Conservation (phyloP, 345 rosid genomes). For the rapeseed (Brassica napus) region DNA sequence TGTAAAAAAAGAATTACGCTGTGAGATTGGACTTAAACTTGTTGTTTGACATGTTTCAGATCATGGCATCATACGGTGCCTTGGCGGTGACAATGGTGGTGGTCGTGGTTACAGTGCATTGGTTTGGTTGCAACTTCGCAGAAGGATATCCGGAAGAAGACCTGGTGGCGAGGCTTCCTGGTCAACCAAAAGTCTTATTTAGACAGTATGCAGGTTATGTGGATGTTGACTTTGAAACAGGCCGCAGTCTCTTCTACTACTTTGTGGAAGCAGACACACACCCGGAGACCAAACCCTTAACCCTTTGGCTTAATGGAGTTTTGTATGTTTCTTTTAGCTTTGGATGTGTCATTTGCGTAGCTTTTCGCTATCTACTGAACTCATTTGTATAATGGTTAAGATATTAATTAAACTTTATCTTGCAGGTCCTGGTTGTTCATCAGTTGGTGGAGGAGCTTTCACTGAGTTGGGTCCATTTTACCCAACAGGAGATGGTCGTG, state of each 20-base stretch:
- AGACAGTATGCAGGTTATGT: constrained; percentile 74
- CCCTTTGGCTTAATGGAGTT: constrained; percentile 98
- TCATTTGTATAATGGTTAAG: no score
- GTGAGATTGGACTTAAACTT: neutral
- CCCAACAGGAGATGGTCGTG: constrained; percentile 77
- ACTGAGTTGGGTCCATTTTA: constrained; percentile 92
- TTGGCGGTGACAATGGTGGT: neutral
- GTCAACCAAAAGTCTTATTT: constrained; percentile 76
- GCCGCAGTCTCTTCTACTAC: constrained; percentile 85
- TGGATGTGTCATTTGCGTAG: neutral
- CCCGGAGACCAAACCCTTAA: constrained; percentile 63
- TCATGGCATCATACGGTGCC: neutral
- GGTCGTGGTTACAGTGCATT: neutral
- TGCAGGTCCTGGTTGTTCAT: constrained; percentile 92
- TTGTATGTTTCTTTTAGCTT: neutral
- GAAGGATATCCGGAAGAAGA: constrained; percentile 64
- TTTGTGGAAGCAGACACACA: constrained; percentile 68
- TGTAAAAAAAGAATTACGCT: no score
- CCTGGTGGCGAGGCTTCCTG: constrained; percentile 68
- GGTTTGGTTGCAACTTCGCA: neutral
- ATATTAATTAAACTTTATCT: no score
- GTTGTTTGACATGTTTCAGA: neutral
- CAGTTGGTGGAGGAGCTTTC: constrained; percentile 91
- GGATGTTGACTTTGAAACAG: constrained; percentile 62
- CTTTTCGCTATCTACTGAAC: no score